Percentiles rank a stretch among this genome's conserved stretches.
Evolutionary conservation across 768 basidiomycete genomes (phyloP).

Genomic region (Astraeus odoratus): DNA sequence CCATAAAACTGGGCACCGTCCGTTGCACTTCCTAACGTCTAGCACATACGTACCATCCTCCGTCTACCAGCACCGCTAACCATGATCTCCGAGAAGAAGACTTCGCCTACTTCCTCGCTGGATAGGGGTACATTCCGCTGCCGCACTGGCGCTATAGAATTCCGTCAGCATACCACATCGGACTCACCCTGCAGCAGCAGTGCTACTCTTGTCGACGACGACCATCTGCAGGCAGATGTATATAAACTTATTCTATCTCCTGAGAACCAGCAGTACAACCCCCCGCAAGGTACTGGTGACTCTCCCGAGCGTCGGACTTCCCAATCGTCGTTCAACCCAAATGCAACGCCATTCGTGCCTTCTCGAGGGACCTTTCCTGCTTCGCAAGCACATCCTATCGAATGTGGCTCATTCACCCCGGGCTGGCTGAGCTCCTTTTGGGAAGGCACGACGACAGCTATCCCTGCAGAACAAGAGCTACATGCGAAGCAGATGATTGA

Average conservation of each 20-base stretch:
- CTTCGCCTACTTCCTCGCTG: too few species aligned
- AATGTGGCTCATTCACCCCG: neutral
- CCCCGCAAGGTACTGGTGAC: neutral
- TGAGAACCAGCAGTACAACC: neutral
- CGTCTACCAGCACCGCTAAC: too few species aligned
- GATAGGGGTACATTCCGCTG: too few species aligned
- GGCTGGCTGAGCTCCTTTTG: conserved; percentile 1
- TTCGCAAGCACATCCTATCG: neutral
- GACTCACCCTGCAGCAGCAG: conserved; percentile 5
- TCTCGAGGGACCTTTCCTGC: neutral
- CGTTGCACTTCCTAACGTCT: too few species aligned
- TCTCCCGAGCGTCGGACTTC: neutral
- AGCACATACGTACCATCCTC: too few species aligned
- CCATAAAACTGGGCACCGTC: too few species aligned
- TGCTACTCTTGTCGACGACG: conserved; percentile 4
- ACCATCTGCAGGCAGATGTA: neutral
- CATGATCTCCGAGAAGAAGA: too few species aligned
- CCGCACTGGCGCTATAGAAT: too few species aligned
- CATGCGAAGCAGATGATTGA: neutral
- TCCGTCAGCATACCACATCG: neutral
- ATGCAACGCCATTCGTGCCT: conserved; percentile 7
- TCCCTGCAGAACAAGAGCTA: neutral
- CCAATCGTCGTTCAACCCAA: conserved; percentile 1
- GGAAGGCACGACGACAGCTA: neutral
- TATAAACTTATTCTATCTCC: neutral